Base-by-base conservation (phyloP, 2,329 filamentous ascomycete species). In the Falciphora oryzae region DNA sequence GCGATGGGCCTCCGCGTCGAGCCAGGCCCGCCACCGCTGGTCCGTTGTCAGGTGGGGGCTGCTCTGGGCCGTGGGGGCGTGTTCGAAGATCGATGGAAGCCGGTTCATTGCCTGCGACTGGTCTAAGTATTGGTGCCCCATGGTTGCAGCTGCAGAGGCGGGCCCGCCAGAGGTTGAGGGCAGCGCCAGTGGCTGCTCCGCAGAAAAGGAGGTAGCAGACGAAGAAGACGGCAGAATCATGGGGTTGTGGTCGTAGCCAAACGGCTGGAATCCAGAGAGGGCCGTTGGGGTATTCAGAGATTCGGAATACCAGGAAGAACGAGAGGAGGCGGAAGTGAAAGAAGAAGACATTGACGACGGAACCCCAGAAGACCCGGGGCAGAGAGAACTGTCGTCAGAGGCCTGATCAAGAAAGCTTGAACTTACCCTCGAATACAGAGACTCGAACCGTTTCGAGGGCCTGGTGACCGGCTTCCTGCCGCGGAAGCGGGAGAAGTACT, bases 401-500 rank as follows among this genome's bases (percentile, higher is more conserved):
- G 69, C 75, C 68, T 69, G 66, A 66, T 66, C 73, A 72, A 71
- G 73, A 72, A 74, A 73, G 70, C 66, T 67, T 67, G 70, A 69
- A 80, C 83, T 81, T 75, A 85, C 83, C 77, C 81, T 83, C 73
- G 80, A 77, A 74, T 81, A 85, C 66, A 85, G 71, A 65, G 75
- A 75, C 71, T 77, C 76, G 73, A 85, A 85, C 68, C 76, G 75
- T 67, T 77, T 73, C 68, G 83, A 85, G 67, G 81, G 74, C 66
- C 75, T 75, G 64, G 79, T 78, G 57, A 77, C 76, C 56, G 79
- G 77, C 74, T 80, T 80, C 68, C 79, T 78, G 70, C 83, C 83
- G 66, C 83, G 77, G 72, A 85, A 85, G 65, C 82, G 79, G 62
- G 81, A 74, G 69, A 83, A 85, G 70, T 81, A 78, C 72, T 85